phyloP scores from a whole-genome alignment of 352 stramenopile genomes.

The Globisporangium radiosum region DNA sequence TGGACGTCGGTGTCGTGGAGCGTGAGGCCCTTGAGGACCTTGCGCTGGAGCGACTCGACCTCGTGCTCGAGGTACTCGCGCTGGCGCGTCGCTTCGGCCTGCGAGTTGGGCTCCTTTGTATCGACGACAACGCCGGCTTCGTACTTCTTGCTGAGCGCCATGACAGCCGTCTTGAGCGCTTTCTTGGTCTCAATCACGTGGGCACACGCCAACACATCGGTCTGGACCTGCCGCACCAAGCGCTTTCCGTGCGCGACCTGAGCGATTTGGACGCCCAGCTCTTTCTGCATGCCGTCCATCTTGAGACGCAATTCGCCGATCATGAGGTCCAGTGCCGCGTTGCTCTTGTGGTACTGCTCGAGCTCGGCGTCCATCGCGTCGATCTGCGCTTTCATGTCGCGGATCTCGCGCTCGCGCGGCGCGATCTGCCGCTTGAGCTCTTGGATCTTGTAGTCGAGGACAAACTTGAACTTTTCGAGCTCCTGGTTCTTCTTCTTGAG shows the following conservation, averaged over 20 bases:
- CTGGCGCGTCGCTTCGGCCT: conserved; percentile 89
- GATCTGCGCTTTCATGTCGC: conserved; percentile 93
- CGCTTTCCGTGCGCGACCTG: conserved; percentile 59
- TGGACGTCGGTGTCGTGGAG: conserved; percentile 80
- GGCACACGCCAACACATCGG: conserved; percentile 61
- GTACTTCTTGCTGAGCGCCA: conserved; percentile 85
- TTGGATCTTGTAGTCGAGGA: conserved; percentile 97
- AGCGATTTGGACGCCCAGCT: conserved; percentile 61
- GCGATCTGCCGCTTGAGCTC: conserved; percentile 96
- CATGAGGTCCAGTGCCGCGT: conserved; percentile 91
- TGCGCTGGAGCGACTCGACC: conserved; percentile 86
- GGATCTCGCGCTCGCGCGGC: conserved; percentile 92
- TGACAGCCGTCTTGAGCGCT: conserved; percentile 65
- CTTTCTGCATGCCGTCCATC: conserved; percentile 89
- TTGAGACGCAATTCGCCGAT: conserved; percentile 93
- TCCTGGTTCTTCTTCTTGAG: conserved; percentile 97
- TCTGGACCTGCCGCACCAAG: conserved; percentile 74
- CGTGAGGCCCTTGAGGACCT: conserved; percentile 84
- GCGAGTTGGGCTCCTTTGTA: conserved; percentile 85
- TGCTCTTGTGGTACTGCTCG: conserved; percentile 94
- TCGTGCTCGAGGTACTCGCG: conserved; percentile 90
- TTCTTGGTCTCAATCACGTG: conserved; percentile 78
- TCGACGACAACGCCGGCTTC: conserved; percentile 63
- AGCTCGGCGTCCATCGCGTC: conserved; percentile 94
- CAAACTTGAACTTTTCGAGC: conserved; percentile 97